Percentiles rank a stretch among this genome's conserved stretches.
Conservation (phyloP, 2,329 filamentous ascomycete genomes). For the Mycosphaerella sp. region DNA sequence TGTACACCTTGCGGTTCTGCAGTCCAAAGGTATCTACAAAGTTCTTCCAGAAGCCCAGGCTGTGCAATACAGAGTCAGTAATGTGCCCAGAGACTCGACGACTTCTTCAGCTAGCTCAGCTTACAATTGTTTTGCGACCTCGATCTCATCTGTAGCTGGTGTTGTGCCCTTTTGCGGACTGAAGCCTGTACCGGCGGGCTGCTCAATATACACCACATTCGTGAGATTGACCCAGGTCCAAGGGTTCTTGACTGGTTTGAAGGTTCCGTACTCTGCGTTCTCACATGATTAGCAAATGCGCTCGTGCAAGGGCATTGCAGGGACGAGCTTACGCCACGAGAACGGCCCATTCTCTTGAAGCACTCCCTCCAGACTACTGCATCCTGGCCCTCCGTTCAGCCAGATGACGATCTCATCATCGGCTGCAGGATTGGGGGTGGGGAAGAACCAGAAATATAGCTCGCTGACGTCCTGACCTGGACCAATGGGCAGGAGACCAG, state of each 20-base stretch:
- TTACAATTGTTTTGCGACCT: constrained; percentile 31
- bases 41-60: constrained; percentile 43
- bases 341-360: constrained; percentile 44
- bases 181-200: constrained; percentile 40
- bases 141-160: constrained; percentile 36
- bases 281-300: background rate
- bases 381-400: constrained; percentile 42
- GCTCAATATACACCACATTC: constrained; percentile 43
- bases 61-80: too few species aligned
- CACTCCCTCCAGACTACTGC: constrained; percentile 42
- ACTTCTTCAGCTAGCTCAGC: too few species aligned
- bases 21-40: constrained; percentile 44
- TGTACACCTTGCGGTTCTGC: constrained; percentile 53
- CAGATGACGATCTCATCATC: constrained; percentile 39
- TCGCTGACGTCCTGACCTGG: constrained; percentile 26
- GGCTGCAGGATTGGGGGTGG: constrained; percentile 35
- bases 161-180: constrained; percentile 30
- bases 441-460: constrained; percentile 49
- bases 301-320: background rate
- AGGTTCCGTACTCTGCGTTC: constrained; percentile 35
- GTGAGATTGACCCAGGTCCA: constrained; percentile 49
- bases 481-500: constrained; percentile 31
- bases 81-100: too few species aligned
- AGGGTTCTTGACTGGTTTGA: constrained; percentile 41
- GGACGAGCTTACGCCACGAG: constrained; percentile 34